These are phyloP conservation scores for Angomonas deanei DNA, from an alignment of 208 protist genomes.

Conservation along the genomic window DNA sequence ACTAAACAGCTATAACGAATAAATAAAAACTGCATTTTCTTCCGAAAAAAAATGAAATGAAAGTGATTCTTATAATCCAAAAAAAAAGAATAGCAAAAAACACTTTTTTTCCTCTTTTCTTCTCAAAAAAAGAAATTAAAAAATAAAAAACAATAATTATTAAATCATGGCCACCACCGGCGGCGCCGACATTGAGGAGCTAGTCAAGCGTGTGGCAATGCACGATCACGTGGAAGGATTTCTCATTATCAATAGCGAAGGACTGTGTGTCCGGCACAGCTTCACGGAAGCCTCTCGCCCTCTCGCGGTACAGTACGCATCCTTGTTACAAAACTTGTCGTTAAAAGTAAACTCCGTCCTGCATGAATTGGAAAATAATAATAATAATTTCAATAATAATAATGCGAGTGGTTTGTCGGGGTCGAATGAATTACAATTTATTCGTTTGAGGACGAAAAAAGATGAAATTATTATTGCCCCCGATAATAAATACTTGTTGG, in stretches of 20 bases:
- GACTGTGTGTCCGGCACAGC: slow-evolving; percentile 92
- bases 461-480: slow-evolving; percentile 96
- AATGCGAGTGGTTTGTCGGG: neutral
- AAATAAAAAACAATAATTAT: slow-evolving; percentile 6
- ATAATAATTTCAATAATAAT: neutral
- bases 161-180: slow-evolving; percentile 40
- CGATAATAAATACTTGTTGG: slow-evolving; percentile 87
- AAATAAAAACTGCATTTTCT: neutral
- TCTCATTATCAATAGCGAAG: slow-evolving; percentile 94
- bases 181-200: slow-evolving; percentile 93
- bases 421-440: neutral
- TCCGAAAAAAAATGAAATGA: neutral
- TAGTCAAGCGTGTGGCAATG: slow-evolving; percentile 92
- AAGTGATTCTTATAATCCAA: neutral
- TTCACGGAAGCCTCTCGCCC: slow-evolving; percentile 85
- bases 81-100: no score
- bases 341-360: slow-evolving; percentile 89
- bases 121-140: neutral
- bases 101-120: neutral
- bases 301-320: slow-evolving; percentile 92
- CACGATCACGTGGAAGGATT: slow-evolving; percentile 93
- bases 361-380: slow-evolving; percentile 92
- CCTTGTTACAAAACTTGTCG: slow-evolving; percentile 90
- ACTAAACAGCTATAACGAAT: slow-evolving; percentile 6
- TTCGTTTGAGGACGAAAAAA: slow-evolving; percentile 93